phyloP scores from a whole-genome alignment of 768 basidiomycete genomes.

The Pulveroboletus sp. region DNA sequence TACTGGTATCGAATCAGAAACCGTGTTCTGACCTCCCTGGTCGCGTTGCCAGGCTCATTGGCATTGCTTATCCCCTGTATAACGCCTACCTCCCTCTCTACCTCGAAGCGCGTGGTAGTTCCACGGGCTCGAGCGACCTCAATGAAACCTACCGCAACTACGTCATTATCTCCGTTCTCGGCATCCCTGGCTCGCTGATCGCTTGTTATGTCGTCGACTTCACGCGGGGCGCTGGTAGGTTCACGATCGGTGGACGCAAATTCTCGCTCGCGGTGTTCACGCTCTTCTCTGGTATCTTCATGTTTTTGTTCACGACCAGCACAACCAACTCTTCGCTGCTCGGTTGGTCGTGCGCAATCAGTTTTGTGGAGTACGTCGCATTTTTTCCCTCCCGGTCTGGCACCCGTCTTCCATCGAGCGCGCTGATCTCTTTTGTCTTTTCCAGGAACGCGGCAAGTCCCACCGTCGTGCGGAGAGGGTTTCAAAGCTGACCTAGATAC shows the following conservation, averaged over 20 bases:
- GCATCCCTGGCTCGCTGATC: slow-evolving; percentile 46
- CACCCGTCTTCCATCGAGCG: no score
- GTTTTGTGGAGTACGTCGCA: slow-evolving; percentile 41
- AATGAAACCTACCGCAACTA: slow-evolving; percentile 45
- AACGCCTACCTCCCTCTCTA: slow-evolving; percentile 50
- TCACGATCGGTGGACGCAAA: slow-evolving; percentile 43
- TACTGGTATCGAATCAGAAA: not conserved
- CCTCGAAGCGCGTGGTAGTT: slow-evolving; percentile 34
- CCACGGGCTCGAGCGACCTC: slow-evolving; percentile 20
- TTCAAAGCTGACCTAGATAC: no score
- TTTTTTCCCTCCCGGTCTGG: no score
- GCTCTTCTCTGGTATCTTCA: slow-evolving; percentile 41
- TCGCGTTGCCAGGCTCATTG: slow-evolving; percentile 36
- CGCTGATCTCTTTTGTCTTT: not conserved
- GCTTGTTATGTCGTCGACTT: slow-evolving; percentile 44
- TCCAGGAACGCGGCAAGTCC: slow-evolving; percentile 35
- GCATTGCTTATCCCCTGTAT: slow-evolving; percentile 53
- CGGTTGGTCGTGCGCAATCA: slow-evolving; percentile 44
- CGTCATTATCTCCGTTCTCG: slow-evolving; percentile 44
- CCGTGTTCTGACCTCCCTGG: not conserved
- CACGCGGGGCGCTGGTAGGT: slow-evolving; percentile 32
- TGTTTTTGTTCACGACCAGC: slow-evolving; percentile 51
- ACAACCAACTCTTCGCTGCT: slow-evolving; percentile 37
- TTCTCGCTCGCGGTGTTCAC: slow-evolving; percentile 45
- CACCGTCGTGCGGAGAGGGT: no score